Evolutionary conservation across 164 flowering plant genomes (phyloP), one percentile per base, ranked within the genome.

Genomic region (Aristolochia contorta): DNA sequence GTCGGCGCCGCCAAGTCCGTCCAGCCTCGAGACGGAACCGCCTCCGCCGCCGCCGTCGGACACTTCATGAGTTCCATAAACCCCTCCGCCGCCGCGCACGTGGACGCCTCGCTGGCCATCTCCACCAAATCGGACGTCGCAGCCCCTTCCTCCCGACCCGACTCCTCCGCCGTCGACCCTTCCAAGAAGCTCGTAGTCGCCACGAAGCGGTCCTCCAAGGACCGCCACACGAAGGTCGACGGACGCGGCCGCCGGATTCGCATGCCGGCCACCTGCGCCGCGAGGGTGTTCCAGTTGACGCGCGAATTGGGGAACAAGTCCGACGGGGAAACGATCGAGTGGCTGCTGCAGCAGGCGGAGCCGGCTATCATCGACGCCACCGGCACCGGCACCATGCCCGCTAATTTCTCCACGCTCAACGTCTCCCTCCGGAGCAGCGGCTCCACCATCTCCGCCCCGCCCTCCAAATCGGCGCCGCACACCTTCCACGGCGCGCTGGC

Each of bases 321-420:
- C 37, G 96, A 88, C 60, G 93, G 93, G 0, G 89, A 86, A 65
- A 86, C 93, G 1, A 81, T 86, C 16, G 88, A 83, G 72, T 87
- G 96, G 96, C 74, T 88, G 16, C 60, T 88, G 5, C 91, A 85
- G 49, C 96, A 89, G 47, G 93, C 93, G 0, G 96, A 86, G 78
- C 89, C 89, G 2, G 87, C 93, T 2, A 84, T 89, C 47, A 78
- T 89, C n/a, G 82, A 86, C 3, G 79, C 96, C 68, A 89, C 96
- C 0, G 96, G 96, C 0, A 88, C 90, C 2, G 91, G 96, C 0
- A 88, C 96, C 0, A 82, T 86, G n/a, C 93, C 93, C 3, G 92
- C 96, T 16, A 85, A 82, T 60, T 84, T 82, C 69, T 83, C 96
- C 0, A 69, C 85, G 0, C 73, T 88, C 16, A 86, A 83, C 71